Evolutionary conservation across 225 moss, liverwort and hornwort genomes (phyloP).

Genomic region (Lunularia cruciata): DNA sequence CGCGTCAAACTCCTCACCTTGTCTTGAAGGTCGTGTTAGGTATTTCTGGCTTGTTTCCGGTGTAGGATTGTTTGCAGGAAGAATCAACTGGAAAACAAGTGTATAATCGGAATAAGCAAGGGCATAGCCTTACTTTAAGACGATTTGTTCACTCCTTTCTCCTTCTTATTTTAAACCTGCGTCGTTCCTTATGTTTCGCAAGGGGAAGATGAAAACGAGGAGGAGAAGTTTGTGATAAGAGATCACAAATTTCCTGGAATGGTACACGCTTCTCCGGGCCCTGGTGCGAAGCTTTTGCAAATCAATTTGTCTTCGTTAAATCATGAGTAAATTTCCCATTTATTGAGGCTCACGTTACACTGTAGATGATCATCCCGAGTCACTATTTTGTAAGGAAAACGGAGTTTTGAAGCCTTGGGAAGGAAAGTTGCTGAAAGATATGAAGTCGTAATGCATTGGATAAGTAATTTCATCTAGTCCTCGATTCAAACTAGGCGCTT

Average conservation of each 20-base stretch:
- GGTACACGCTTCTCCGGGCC: constrained; percentile 24
- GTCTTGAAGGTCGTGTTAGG: no score
- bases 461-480: not conserved
- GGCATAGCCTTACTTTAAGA: not conserved
- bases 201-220: constrained; percentile 40
- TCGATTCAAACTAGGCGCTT: no score
- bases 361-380: not conserved
- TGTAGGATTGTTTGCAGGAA: no score
- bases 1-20: not conserved
- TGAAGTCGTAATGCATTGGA: not conserved
- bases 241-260: constrained; percentile 45
- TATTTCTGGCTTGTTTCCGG: not conserved
- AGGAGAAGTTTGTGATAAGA: constrained; percentile 35
- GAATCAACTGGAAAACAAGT: not conserved
- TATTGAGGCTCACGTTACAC: not conserved
- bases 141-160: not conserved
- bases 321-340: not conserved
- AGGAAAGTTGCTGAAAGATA: not conserved
- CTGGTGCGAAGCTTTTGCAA: not conserved
- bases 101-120: no score
- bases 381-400: not conserved
- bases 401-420: no score
- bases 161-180: not conserved
- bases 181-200: not conserved
- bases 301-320: not conserved